Percentiles rank a stretch among this genome's conserved stretches.
These are phyloP conservation scores for Lentinus brumalis DNA, from an alignment of 768 basidiomycete species.

Conservation along the genomic window DNA sequence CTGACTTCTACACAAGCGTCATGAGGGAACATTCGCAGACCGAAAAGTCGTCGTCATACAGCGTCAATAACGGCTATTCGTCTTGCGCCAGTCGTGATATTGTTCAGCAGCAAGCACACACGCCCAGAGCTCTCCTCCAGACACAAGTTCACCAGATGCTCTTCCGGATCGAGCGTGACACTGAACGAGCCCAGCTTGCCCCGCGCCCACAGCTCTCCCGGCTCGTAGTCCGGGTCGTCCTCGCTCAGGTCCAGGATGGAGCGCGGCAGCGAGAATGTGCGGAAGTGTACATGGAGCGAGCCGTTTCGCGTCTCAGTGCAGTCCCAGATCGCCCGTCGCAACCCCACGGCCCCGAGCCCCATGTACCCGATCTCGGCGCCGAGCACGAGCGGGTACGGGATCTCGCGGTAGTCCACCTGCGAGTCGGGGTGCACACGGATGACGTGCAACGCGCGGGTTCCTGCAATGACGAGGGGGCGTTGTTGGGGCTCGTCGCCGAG, in stretches of 20 bases:
- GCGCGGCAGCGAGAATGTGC: constrained; percentile 16
- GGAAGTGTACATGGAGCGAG: constrained; percentile 15
- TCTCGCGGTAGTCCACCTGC: constrained; percentile 12
- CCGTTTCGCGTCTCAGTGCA: constrained; percentile 18
- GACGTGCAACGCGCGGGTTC: constrained; percentile 15
- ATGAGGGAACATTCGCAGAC: too few species aligned
- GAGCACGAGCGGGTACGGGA: constrained; percentile 13
- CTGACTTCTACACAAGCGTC: too few species aligned
- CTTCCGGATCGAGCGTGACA: constrained; percentile 13
- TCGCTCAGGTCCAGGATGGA: constrained; percentile 11
- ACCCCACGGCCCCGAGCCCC: constrained; percentile 15
- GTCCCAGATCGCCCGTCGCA: constrained; percentile 20
- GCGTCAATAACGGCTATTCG: constrained; percentile 19
- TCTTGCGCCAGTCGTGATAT: constrained; percentile 13
- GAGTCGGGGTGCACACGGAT: constrained; percentile 1
- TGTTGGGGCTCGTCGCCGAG: neutral
- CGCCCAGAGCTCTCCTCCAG: constrained; percentile 17
- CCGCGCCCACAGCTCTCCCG: constrained; percentile 4
- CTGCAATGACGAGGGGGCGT: constrained; percentile 15
- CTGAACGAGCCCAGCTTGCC: constrained; percentile 13
- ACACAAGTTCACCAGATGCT: constrained; percentile 18
- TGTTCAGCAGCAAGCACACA: constrained; percentile 17
- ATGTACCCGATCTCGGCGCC: constrained; percentile 7
- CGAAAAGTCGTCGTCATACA: neutral
- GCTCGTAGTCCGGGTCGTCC: constrained; percentile 13